phyloP scores from a whole-genome alignment of 2,329 filamentous ascomycete genomes.

The Dactylellina drechsleri region DNA sequence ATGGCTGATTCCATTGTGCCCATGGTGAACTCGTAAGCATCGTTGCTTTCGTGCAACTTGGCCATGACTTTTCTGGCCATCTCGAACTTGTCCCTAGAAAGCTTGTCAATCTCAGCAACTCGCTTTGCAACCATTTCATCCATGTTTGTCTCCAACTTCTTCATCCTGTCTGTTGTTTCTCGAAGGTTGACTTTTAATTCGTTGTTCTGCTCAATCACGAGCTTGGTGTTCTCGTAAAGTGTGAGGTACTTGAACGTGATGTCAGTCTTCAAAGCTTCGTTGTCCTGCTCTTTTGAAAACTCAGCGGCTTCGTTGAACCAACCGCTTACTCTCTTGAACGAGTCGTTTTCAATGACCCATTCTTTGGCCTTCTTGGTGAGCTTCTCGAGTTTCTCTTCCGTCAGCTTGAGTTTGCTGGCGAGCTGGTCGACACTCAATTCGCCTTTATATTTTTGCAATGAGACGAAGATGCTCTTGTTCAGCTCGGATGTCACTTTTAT shows the following conservation, averaged over 20 bases:
- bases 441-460: background rate
- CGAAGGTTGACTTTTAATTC: conserved; percentile 9
- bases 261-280: background rate
- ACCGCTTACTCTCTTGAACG: conserved; percentile 5
- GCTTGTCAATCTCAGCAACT: conserved; percentile 1
- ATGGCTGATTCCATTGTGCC: too few relatives aligned
- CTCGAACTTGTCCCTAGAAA: too few relatives aligned
- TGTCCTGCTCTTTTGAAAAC: background rate
- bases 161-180: background rate
- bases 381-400: background rate
- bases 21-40: too few relatives aligned
- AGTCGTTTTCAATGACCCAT: background rate
- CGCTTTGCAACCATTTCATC: conserved; percentile 18
- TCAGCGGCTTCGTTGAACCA: conserved; percentile 4
- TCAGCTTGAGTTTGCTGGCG: background rate
- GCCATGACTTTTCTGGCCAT: too few relatives aligned
- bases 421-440: background rate
- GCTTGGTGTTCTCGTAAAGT: conserved; percentile 2
- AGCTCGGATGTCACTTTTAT: background rate
- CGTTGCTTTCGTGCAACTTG: too few relatives aligned
- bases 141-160: conserved; percentile 1
- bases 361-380: background rate
- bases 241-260: conserved; percentile 1
- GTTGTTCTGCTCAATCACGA: conserved; percentile 9
- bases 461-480: background rate